phyloP scores from a whole-genome alignment of 176 grass and related monocot genomes.

The Alopecurus myosuroides region DNA sequence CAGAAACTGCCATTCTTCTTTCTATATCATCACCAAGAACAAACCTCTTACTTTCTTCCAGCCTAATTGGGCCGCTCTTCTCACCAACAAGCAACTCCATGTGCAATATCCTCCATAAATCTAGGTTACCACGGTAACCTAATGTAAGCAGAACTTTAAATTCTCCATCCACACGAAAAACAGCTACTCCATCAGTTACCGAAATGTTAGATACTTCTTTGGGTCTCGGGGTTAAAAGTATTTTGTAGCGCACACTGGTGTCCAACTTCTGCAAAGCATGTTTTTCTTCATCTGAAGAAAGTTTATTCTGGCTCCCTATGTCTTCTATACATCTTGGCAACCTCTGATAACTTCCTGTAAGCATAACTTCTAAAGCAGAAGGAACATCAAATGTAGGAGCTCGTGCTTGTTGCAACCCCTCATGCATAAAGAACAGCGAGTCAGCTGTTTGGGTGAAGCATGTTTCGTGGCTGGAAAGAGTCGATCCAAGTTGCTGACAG shows the following conservation, averaged over 20 bases:
- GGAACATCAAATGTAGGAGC: conserved; percentile 96
- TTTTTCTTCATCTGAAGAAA: conserved; percentile 75
- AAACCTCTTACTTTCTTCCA: conserved; percentile 76
- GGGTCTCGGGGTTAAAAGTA: conserved; percentile 64
- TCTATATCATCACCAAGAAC: conserved; percentile 96
- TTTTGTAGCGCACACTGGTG: conserved; percentile 66
- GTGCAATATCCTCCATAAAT: conserved; percentile 89
- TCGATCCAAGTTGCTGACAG: conserved; percentile 90
- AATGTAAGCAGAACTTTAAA: conserved; percentile 91
- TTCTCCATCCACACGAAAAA: conserved; percentile 74
- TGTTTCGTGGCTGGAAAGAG: conserved; percentile 80
- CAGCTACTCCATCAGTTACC: conserved; percentile 71
- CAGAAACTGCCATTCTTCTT: conserved; percentile 80
- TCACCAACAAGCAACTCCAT: conserved; percentile 94
- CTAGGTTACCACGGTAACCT: conserved; percentile 79
- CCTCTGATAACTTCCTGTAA: conserved; percentile 68
- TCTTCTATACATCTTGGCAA: conserved; percentile 90
- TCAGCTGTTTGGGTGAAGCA: conserved; percentile 99
- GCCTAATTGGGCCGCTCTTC: conserved; percentile 65
- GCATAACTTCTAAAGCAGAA: conserved; percentile 90
- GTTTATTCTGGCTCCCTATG: conserved; percentile 59
- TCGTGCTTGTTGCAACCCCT: conserved; percentile 63
- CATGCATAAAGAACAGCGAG: conserved; percentile 80
- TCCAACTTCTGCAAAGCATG: conserved; percentile 78
- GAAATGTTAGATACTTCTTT: conserved; percentile 74